phyloP scores from a whole-genome alignment of 495 filamentous ascomycete genomes.

The Clohesyomyces aquaticus region DNA sequence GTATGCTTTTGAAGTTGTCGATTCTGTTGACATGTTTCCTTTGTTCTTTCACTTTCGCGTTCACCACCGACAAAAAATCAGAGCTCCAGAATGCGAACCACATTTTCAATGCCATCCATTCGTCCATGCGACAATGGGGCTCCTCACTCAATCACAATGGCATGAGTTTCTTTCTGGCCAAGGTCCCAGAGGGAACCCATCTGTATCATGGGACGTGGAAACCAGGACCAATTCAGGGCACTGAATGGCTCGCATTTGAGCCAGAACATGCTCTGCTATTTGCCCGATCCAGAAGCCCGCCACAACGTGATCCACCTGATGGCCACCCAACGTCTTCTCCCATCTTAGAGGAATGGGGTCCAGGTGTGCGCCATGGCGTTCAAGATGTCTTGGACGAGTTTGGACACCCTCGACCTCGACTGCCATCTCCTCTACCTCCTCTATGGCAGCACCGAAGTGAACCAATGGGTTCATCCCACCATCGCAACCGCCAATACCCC shows the following conservation, averaged over 20 bases:
- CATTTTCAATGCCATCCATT: conserved; percentile 70
- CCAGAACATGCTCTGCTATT: conserved; percentile 69
- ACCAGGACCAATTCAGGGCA: conserved; percentile 50
- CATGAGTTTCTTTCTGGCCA: conserved; percentile 65
- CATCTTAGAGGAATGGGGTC: neutral
- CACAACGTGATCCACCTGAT: neutral
- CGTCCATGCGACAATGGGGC: conserved; percentile 71
- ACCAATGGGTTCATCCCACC: neutral
- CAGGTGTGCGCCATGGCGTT: neutral
- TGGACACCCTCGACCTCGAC: neutral
- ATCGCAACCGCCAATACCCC: conserved; percentile 18
- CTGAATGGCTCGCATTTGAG: conserved; percentile 73
- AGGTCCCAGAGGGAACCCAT: conserved; percentile 60
- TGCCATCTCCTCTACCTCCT: conserved; percentile 1
- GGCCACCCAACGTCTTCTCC: neutral
- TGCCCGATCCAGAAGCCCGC: conserved; percentile 41
- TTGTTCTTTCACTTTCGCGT: neutral
- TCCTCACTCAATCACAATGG: conserved; percentile 71
- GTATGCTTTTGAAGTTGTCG: neutral
- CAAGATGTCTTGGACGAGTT: neutral
- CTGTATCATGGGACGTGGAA: conserved; percentile 63
- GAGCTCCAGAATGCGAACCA: conserved; percentile 47
- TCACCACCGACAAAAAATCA: conserved; percentile 1
- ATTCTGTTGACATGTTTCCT: neutral
- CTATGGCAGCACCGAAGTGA: neutral